Evolutionary conservation across 805 yeast species (phyloP), one percentile per base, ranked within the genome.

Genomic region (Monosporozyma aquatica): DNA sequence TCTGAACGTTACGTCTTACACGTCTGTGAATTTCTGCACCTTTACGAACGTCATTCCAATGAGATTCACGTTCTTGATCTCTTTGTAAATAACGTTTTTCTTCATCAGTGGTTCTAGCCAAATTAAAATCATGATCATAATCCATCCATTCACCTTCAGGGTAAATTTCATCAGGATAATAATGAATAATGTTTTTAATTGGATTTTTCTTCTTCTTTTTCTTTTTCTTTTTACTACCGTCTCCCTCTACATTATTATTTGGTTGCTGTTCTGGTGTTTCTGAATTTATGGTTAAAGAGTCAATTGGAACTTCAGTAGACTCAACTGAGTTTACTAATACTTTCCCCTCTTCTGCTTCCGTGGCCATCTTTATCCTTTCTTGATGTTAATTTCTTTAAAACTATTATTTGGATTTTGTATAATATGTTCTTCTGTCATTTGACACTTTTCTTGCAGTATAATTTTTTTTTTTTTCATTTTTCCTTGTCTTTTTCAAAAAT

Each of bases 1-100:
- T 73, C 47, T 76, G 82, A 1, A 94, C 84, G 59, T 84, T 78
- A 48, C 77, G 77, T 54, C 98, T 76, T 9, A 85, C 97, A 54
- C 95, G 74, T 50, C 97, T 76, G 61, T 92, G 99, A 41, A 89
- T 82, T 61, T 92, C 99, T 2, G 97, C 96, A 43, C 89, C 98
- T 58, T 87, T 87, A 56, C 99, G 78, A 66, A 87, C 80, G 47
- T 89, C 96, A 49, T 87, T 81, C 83, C 94, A 85, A 42, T 69
- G 72, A 40, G 67, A 63, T 50, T 71, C 69, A 52, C 70, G 72
- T 52, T 75, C 77, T 20, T 45, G 37, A 38, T 56, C 56, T 45
- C 85, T 73, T 52, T 84, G 92, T 52, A 80, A 63, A 52, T 85
- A 81, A 50, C 96, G 71, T 61, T 79, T 75, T 59, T 92, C 98